Evolutionary conservation across 495 filamentous ascomycete genomes (phyloP), one percentile per base, ranked within the genome.

Genomic region (Annulohypoxylon maeteangense): DNA sequence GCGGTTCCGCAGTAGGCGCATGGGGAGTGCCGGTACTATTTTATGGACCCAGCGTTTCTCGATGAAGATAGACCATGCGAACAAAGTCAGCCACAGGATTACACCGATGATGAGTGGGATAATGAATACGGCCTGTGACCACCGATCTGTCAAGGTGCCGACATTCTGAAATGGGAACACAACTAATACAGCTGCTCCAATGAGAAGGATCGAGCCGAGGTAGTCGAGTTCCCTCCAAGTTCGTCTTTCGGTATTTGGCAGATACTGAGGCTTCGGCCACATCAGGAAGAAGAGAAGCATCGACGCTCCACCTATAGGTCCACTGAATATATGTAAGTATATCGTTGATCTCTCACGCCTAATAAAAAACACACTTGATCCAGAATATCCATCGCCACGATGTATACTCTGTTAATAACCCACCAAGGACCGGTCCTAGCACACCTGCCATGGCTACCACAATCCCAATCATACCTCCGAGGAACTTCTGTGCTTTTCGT

Each of bases 151-250:
- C 2, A 72, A 71, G 45, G 82, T 77, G 3, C 85, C 82, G 3
- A 78, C 80, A 73, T 88, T 85, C 68, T 91, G 86, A 65, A 91
- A 84, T 2, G 88, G 80, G 50, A 88, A 86, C 16, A 90, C 84
- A 5, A 89, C 80, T 31, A 91, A 78, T 7, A 88, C 81, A 1
- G 87, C 83, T 10, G 84, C 82, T 5, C 83, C 80, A 18, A 91
- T 82, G 1, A 89, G 72, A 11, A 91, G 74, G 23, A 87, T 62
- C 1, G 85, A 82, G 12, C 89, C 88, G 18, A 87, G 18, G 55
- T 85, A 80, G 69, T 91, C 89, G 14, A 90, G 68, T 57, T 86
- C 75, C 48, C 60, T 76, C 78, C 86, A 83, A 2, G 80, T 81
- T 27, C 76, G 65, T 25, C 65, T 73, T 29, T 81, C 70, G 0